These are phyloP conservation scores for Chlorella sp. DNA, from an alignment of 139 green algal species.

Conservation along the genomic window DNA sequence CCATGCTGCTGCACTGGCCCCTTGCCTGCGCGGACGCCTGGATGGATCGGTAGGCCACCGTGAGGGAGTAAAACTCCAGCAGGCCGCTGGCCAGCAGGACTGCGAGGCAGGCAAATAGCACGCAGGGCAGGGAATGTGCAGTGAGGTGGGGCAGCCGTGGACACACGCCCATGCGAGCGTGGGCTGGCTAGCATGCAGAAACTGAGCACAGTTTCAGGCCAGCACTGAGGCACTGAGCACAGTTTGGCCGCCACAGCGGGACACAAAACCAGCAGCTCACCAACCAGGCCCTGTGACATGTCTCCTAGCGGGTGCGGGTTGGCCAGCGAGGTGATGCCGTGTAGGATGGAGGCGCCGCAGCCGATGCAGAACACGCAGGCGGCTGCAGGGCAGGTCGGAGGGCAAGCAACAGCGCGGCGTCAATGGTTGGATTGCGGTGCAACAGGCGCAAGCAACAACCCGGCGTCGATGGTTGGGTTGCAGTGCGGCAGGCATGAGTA, in stretches of 20 bases:
- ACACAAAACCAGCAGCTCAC: too few species aligned
- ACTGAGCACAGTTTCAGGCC: too few species aligned
- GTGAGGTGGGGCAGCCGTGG: too few species aligned
- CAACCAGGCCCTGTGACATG: conserved; percentile 20
- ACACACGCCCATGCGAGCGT: too few species aligned
- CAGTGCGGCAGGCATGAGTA: neutral
- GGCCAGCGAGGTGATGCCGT: conserved; percentile 78
- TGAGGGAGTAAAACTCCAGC: conserved; percentile 81
- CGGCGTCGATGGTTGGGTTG: neutral
- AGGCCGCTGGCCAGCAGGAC: conserved; percentile 70
- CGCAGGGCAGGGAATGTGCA: neutral
- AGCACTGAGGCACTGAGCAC: too few species aligned
- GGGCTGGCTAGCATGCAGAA: too few species aligned
- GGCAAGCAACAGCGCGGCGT: too few species aligned
- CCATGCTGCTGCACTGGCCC: too few species aligned
- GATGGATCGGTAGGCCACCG: conserved; percentile 74
- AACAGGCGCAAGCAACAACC: too few species aligned
- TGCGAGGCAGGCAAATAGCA: neutral
- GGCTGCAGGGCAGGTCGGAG: neutral
- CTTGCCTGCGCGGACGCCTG: neutral
- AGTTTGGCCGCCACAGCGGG: too few species aligned
- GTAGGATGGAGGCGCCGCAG: conserved; percentile 80
- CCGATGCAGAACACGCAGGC: conserved; percentile 92
- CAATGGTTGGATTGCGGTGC: too few species aligned
- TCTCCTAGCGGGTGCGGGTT: conserved; percentile 52